Base-by-base conservation (phyloP, 208 protist genomes). In the Trypanosoma melophagium region DNA sequence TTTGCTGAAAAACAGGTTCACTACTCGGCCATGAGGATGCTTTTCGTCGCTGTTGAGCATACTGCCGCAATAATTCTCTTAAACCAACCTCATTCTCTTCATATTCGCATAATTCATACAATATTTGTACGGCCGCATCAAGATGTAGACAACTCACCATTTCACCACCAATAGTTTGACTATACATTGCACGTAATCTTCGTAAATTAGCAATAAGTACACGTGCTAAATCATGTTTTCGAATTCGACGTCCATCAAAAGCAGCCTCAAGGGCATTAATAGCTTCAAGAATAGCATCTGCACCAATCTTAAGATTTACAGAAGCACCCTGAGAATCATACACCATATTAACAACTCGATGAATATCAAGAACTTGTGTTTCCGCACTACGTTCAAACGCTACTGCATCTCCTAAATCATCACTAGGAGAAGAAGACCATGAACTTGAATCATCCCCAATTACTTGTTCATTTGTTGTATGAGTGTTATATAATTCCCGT, bases 41-140 rank as follows among this genome's bases (percentile, higher is more conserved):
- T 44, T 66, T n/a, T 3, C 35, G 38, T n/a, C 58, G 66, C 35
- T 58, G 45, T 41, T 47, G 21, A 1, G 50, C 49, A 38, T 41
- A 57, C 17, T 76, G 56, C 21, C 45, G 55, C 47, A 80, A 57
- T 25, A 90, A 79, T 40, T 81, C 74, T 53, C 79, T 41, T 3
- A 84, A 21, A 10, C 42, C 66, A 10, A 21, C 1, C 63, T 88
- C 86, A 50, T 69, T 85, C 58, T 77, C 78, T 45, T 80, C 66
- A 69, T 93, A 96, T 77, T 96, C 90, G 67, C 90, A 96, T 58
- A 86, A 93, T 65, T 90, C 72, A 21, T 78, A 61, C 25, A 96
- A 78, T 3, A 96, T 71, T 25, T 69, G 47, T 45, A 78, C 58
- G 7, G 86, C 75, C 59, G 77, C 71, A 9, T 21, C 63, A 17